Evolutionary conservation across 441 rosid species (phyloP).

Genomic region (Syzygium malaccense): DNA sequence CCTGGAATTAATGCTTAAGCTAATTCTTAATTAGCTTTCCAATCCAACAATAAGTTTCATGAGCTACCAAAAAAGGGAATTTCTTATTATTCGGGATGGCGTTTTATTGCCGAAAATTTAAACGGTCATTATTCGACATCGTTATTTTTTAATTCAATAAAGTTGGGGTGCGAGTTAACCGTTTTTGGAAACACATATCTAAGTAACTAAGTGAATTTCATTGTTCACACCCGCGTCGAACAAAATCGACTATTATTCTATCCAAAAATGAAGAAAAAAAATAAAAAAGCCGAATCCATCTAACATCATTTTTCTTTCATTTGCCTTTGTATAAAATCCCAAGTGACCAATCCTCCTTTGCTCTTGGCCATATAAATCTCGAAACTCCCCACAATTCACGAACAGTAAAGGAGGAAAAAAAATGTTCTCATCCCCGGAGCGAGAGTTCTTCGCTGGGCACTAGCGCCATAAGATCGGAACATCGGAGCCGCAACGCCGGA

Average conservation of each 20-base stretch:
- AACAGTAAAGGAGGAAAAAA: background rate
- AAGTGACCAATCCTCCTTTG: background rate
- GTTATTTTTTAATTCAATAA: background rate
- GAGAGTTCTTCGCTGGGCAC: background rate
- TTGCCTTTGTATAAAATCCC: no score
- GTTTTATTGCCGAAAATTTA: background rate
- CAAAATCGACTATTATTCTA: background rate
- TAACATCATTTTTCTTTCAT: background rate
- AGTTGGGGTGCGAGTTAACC: accelerated
- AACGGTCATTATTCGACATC: accelerated
- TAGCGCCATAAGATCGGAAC: background rate
- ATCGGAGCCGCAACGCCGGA: background rate
- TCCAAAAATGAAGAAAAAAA: background rate
- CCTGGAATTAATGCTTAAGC: background rate
- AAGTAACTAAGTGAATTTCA: background rate
- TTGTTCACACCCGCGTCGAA: accelerated
- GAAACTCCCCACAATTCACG: background rate
- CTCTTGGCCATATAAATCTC: background rate
- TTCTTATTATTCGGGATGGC: background rate
- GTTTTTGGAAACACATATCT: accelerated
- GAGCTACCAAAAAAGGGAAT: background rate
- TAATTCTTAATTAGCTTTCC: background rate
- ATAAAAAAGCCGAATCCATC: background rate
- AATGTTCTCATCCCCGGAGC: background rate
- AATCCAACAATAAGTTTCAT: background rate